These are phyloP conservation scores for Fusarium avenaceum DNA, from an alignment of 2,329 filamentous ascomycete genomes.

Conservation along the genomic window DNA sequence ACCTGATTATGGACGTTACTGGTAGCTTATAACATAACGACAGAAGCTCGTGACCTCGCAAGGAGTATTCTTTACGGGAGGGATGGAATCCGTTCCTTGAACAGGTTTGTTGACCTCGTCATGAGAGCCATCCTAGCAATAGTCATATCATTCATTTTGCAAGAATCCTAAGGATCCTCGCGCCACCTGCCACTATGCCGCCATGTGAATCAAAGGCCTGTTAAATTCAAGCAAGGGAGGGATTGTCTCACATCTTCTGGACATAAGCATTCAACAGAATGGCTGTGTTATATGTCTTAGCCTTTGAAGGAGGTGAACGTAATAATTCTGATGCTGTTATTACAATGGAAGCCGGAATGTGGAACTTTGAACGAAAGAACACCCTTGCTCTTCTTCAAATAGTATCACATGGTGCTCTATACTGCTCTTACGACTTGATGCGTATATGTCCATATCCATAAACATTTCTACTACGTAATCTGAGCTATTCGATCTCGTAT, in stretches of 20 bases:
- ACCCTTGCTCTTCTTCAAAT: not conserved
- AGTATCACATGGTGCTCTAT: not conserved
- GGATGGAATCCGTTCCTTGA: no score
- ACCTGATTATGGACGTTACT: no score
- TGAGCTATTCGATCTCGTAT: not conserved
- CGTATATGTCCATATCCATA: not conserved
- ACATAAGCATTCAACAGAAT: not conserved
- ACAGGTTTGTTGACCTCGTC: no score
- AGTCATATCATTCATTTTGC: no score
- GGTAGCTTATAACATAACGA: no score
- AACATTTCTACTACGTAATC: not conserved
- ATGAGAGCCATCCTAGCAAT: no score
- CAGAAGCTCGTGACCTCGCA: no score
- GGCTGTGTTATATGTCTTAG: not conserved
- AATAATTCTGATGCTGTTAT: not conserved
- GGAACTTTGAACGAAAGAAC: not conserved
- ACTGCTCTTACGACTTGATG: no score
- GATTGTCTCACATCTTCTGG: not conserved
- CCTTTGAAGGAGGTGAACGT: not conserved
- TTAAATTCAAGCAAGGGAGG: not conserved
- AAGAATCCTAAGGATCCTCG: no score
- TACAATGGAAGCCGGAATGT: conserved; percentile 7
- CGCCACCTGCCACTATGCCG: not conserved
- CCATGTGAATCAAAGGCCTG: not conserved
- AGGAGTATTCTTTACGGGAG: no score